phyloP scores from a whole-genome alignment of 129 eudicot genomes.

The Saussurea involucrata region DNA sequence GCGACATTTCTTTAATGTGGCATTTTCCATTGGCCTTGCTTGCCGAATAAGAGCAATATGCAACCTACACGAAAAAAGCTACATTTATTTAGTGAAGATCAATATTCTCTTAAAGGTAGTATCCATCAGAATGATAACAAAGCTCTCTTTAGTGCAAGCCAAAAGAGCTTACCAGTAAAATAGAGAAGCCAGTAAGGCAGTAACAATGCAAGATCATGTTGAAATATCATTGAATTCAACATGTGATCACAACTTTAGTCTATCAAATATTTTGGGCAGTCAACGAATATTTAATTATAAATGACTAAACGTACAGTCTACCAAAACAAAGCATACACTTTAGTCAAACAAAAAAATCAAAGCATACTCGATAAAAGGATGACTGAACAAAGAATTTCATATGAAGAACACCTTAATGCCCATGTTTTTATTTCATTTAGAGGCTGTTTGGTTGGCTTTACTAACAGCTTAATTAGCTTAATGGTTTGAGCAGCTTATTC shows the following conservation, averaged over 20 bases:
- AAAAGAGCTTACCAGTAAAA: background rate
- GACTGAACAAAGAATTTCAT: background rate
- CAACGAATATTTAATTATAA: background rate
- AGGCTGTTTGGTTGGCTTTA: too few species aligned
- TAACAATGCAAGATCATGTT: too few species aligned
- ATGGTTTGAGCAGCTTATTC: too few species aligned
- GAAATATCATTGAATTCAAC: too few species aligned
- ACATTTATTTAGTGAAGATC: background rate
- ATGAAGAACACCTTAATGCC: too few species aligned
- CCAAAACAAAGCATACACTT: background rate
- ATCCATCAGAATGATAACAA: background rate
- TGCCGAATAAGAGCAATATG: conserved; percentile 33
- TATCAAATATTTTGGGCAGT: background rate
- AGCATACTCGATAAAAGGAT: background rate
- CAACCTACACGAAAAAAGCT: too few species aligned
- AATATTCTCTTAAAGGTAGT: background rate
- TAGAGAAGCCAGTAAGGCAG: too few species aligned
- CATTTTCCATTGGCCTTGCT: conserved; percentile 40
- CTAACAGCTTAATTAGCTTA: too few species aligned
- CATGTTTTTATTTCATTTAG: too few species aligned
- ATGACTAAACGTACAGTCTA: background rate
- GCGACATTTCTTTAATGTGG: conserved; percentile 27
- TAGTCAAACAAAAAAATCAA: too few species aligned
- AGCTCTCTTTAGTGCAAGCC: too few species aligned
- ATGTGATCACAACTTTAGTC: too few species aligned